These are phyloP conservation scores for Metschnikowia kofuensis DNA, from an alignment of 805 yeast species.

Conservation along the genomic window DNA sequence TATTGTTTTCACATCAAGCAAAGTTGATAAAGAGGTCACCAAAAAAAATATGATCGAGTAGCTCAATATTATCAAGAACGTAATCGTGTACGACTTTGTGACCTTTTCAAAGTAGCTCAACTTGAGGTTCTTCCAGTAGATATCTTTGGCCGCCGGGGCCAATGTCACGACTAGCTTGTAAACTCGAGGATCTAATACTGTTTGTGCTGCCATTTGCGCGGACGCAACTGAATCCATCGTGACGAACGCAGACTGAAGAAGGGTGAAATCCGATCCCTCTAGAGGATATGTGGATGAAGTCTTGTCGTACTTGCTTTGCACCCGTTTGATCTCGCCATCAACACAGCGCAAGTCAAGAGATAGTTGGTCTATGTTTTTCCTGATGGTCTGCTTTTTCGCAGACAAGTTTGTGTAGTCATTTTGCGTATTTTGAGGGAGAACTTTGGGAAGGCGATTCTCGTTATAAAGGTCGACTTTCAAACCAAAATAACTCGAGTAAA, in stretches of 20 bases:
- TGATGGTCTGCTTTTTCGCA: constrained; percentile 18
- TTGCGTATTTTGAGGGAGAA: constrained; percentile 20
- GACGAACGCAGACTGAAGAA: constrained; percentile 45
- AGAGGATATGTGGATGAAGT: constrained; percentile 24
- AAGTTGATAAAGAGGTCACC: constrained; percentile 54
- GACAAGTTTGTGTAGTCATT: constrained; percentile 10
- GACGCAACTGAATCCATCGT: constrained; percentile 49
- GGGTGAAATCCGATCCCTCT: constrained; percentile 32
- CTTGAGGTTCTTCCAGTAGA: constrained; percentile 45
- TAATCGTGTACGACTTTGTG: constrained; percentile 38
- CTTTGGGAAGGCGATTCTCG: constrained; percentile 31
- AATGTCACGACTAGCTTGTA: constrained; percentile 39
- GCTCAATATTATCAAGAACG: constrained; percentile 44
- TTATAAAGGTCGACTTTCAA: constrained; percentile 40
- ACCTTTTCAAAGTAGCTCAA: constrained; percentile 38
- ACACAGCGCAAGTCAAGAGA: constrained; percentile 33
- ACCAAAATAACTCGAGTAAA: constrained; percentile 42
- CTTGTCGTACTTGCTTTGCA: constrained; percentile 33
- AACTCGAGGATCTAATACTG: constrained; percentile 44
- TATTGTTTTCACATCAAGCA: constrained; percentile 54
- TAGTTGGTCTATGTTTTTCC: constrained; percentile 28
- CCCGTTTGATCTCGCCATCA: constrained; percentile 37
- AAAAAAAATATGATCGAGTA: constrained; percentile 53
- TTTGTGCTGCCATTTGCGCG: constrained; percentile 49
- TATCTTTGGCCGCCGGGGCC: constrained; percentile 49